Evolutionary conservation across 352 stramenopile species (phyloP).

Genomic region (Globisporangium abappressorium): DNA sequence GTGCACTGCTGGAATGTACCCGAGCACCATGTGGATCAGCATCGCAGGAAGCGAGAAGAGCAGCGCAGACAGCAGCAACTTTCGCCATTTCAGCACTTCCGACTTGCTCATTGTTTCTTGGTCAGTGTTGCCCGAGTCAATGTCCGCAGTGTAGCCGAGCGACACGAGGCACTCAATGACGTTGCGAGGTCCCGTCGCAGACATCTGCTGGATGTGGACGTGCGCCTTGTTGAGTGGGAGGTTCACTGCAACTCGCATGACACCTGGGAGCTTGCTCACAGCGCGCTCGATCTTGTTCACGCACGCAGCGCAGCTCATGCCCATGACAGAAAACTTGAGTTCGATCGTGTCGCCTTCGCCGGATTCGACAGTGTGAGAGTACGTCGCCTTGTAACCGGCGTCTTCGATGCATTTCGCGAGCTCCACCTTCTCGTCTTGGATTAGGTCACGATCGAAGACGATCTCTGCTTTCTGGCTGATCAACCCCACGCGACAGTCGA

Average conservation of each 20-base stretch:
- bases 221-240: conserved; percentile 62
- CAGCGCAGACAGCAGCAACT: conserved; percentile 67
- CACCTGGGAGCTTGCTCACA: conserved; percentile 61
- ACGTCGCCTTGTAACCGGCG: conserved; percentile 76
- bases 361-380: conserved; percentile 72
- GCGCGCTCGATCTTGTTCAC: conserved; percentile 66
- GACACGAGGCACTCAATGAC: conserved; percentile 68
- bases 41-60: conserved; percentile 83
- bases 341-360: conserved; percentile 77
- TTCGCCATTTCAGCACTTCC: conserved; percentile 75
- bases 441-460: conserved; percentile 70
- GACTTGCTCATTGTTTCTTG: conserved; percentile 63
- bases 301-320: conserved; percentile 63
- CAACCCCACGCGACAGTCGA: conserved; percentile 77
- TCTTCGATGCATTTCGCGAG: conserved; percentile 66
- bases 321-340: conserved; percentile 72
- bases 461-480: conserved; percentile 87
- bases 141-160: conserved; percentile 58
- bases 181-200: conserved; percentile 64
- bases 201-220: conserved; percentile 80
- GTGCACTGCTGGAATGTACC: conserved; percentile 67
- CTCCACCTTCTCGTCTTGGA: conserved; percentile 45
- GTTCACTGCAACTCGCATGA: conserved; percentile 70
- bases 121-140: conserved; percentile 52
- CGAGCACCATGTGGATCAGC: conserved; percentile 87